A percentile compares a stretch with the other conserved stretches of the same genome.
These are phyloP conservation scores for Aspergillus latus DNA, from an alignment of 2,329 filamentous ascomycete genomes.

Conservation along the genomic window DNA sequence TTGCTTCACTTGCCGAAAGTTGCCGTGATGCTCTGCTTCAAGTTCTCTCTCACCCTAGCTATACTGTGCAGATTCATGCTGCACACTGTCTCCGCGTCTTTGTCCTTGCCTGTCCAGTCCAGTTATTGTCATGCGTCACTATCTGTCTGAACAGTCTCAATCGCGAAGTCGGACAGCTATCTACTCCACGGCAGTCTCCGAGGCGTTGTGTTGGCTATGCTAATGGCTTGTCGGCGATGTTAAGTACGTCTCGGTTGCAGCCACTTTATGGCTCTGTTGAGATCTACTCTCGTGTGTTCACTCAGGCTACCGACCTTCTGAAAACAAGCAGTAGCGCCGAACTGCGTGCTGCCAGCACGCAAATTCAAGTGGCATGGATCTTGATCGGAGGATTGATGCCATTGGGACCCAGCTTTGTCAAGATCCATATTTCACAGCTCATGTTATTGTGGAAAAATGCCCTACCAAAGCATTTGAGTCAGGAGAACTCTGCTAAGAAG, in stretches of 20 bases:
- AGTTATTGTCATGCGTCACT: slow-evolving; percentile 85
- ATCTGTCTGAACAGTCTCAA: slow-evolving; percentile 96
- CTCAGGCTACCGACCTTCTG: slow-evolving; percentile 85
- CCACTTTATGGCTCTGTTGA: slow-evolving; percentile 94
- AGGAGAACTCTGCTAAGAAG: slow-evolving; percentile 81
- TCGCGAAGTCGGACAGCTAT: slow-evolving; percentile 77
- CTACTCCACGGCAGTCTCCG: slow-evolving; percentile 72
- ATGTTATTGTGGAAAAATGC: slow-evolving; percentile 97
- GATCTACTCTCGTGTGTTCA: slow-evolving; percentile 86
- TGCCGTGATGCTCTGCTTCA: slow-evolving; percentile 87
- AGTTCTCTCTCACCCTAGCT: slow-evolving; percentile 90
- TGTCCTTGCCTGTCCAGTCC: slow-evolving; percentile 86
- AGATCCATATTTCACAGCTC: slow-evolving; percentile 93
- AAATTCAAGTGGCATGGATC: slow-evolving; percentile 97
- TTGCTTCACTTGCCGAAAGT: slow-evolving; percentile 73
- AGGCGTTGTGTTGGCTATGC: slow-evolving; percentile 86
- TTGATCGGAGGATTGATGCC: slow-evolving; percentile 96
- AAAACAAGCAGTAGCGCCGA: slow-evolving; percentile 93
- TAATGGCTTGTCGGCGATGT: slow-evolving; percentile 82
- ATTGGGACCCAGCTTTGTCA: slow-evolving; percentile 95
- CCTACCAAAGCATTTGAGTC: slow-evolving; percentile 87
- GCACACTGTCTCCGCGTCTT: slow-evolving; percentile 84
- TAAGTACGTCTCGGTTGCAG: slow-evolving; percentile 84
- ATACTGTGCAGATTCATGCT: slow-evolving; percentile 89
- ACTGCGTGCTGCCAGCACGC: slow-evolving; percentile 83